A percentile compares a stretch with the other conserved stretches of the same genome.
These are phyloP conservation scores for Blastobotrys robertii DNA, from an alignment of 805 yeast species.

Conservation along the genomic window DNA sequence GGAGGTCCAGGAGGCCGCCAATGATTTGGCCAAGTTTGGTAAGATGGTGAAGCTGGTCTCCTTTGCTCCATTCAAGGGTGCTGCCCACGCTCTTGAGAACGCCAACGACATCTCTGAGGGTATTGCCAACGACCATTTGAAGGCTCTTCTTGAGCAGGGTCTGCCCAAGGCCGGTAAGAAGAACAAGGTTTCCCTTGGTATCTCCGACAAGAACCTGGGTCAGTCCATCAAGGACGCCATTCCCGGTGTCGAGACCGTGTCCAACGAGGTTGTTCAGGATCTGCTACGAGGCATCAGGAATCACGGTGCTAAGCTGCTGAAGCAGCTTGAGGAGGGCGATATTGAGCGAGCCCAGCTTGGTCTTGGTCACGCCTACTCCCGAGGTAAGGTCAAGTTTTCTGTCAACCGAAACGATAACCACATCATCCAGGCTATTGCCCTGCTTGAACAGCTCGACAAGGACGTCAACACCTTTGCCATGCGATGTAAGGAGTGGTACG, in stretches of 20 bases:
- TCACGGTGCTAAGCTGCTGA: slow-evolving; percentile 79
- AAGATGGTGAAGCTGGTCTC: slow-evolving; percentile 89
- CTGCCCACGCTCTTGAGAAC: slow-evolving; percentile 97
- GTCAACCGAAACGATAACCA: slow-evolving; percentile 99
- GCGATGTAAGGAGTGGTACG: slow-evolving; percentile 98
- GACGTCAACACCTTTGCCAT: slow-evolving; percentile 95
- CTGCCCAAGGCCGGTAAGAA: slow-evolving; percentile 68
- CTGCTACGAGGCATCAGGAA: slow-evolving; percentile 89
- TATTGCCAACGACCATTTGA: slow-evolving; percentile 84
- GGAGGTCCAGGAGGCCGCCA: slow-evolving; percentile 88
- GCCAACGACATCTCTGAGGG: slow-evolving; percentile 98
- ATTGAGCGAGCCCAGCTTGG: slow-evolving; percentile 97
- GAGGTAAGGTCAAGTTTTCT: slow-evolving; percentile 97
- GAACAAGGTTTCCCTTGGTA: slow-evolving; percentile 71
- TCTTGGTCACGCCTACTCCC: slow-evolving; percentile 97
- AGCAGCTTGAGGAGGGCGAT: slow-evolving; percentile 90
- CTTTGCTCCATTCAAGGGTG: slow-evolving; percentile 98
- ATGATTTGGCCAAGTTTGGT: slow-evolving; percentile 78
- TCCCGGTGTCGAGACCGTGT: slow-evolving; percentile 81
- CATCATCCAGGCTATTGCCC: slow-evolving; percentile 96
- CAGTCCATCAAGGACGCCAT: slow-evolving; percentile 89
- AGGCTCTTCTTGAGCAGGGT: slow-evolving; percentile 80
- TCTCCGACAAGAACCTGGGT: slow-evolving; percentile 90
- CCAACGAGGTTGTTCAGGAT: slow-evolving; percentile 91
- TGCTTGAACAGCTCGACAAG: slow-evolving; percentile 94